A percentile compares a stretch with the other conserved stretches of the same genome.
phyloP scores from a whole-genome alignment of 192 early-diverging fungal species.

The Dispira simplex region DNA sequence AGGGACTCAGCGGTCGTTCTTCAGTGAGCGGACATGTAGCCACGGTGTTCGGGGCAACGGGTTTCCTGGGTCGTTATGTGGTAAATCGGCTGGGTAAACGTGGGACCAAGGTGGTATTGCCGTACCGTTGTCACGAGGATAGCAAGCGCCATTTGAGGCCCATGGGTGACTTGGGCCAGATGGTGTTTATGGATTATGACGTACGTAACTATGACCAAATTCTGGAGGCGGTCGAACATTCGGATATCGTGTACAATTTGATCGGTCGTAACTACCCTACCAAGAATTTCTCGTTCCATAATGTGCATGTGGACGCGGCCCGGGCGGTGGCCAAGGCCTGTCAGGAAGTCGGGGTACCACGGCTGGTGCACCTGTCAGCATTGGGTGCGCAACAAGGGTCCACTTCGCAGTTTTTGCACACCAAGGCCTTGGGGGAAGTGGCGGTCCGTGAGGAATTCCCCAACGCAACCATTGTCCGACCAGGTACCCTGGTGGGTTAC shows the following conservation, averaged over 20 bases:
- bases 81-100: conserved; percentile 82
- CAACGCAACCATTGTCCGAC: conserved; percentile 85
- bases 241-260: conserved; percentile 90
- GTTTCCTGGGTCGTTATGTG: conserved; percentile 89
- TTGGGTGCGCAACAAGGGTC: conserved; percentile 67
- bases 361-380: conserved; percentile 80
- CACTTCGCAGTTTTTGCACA: conserved; percentile 55
- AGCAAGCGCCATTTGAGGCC: conserved; percentile 75
- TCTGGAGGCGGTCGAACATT: conserved; percentile 72
- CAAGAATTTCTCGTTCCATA: conserved; percentile 80
- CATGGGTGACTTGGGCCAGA: conserved; percentile 89
- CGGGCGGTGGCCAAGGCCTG: conserved; percentile 63
- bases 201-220: conserved; percentile 74
- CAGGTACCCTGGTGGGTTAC: conserved; percentile 71
- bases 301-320: conserved; percentile 75
- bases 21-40: conserved; percentile 74
- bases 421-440: conserved; percentile 87
- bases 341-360: conserved; percentile 63
- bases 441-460: conserved; percentile 83
- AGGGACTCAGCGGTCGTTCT: conserved; percentile 37
- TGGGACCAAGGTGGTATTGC: conserved; percentile 82
- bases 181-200: conserved; percentile 83
- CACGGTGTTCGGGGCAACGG: conserved; percentile 92
- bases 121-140: conserved; percentile 78
- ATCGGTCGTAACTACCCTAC: conserved; percentile 86